Evolutionary conservation across 305 asterid genomes (phyloP).

Genomic region (Caryopteris hybrid): DNA sequence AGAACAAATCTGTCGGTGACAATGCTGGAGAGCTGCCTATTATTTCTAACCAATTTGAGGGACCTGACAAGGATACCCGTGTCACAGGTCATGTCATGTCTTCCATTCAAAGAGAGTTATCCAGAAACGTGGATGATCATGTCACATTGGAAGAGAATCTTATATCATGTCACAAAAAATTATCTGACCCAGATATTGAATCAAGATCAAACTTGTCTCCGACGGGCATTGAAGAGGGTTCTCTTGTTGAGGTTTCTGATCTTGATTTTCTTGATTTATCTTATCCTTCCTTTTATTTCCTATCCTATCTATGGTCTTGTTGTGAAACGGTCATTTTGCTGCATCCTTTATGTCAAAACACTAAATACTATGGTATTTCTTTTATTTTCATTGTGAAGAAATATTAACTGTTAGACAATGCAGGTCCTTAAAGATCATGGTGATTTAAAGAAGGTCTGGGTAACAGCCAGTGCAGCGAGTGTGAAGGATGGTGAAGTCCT

Average conservation of each 20-base stretch:
- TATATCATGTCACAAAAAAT: conserved; percentile 31
- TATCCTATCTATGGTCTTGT: conserved; percentile 2
- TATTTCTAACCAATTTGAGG: conserved; percentile 31
- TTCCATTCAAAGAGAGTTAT: conserved; percentile 33
- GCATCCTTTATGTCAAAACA: not conserved
- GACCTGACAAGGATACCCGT: conserved; percentile 38
- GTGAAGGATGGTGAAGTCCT: conserved; percentile 71
- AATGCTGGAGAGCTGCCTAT: conserved; percentile 31
- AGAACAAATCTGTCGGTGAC: conserved; percentile 18
- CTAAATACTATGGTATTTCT: not conserved
- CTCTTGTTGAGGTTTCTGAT: conserved; percentile 74
- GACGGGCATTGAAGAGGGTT: conserved; percentile 59
- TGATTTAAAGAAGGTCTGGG: conserved; percentile 70
- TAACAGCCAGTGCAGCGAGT: conserved; percentile 59
- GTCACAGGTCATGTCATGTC: conserved; percentile 17
- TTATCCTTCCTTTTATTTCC: conserved; percentile 5
- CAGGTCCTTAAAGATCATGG: conserved; percentile 82
- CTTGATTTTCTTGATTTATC: conserved; percentile 14
- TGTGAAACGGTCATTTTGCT: not conserved
- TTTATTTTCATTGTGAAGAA: conserved; percentile 3
- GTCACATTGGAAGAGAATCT: conserved; percentile 30
- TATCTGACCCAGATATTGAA: conserved; percentile 35
- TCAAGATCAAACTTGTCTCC: conserved; percentile 26
- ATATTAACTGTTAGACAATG: conserved; percentile 20
- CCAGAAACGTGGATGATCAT: conserved; percentile 36